These are phyloP conservation scores for Coemansia pectinata DNA, from an alignment of 192 early-diverging fungal species.

Conservation along the genomic window DNA sequence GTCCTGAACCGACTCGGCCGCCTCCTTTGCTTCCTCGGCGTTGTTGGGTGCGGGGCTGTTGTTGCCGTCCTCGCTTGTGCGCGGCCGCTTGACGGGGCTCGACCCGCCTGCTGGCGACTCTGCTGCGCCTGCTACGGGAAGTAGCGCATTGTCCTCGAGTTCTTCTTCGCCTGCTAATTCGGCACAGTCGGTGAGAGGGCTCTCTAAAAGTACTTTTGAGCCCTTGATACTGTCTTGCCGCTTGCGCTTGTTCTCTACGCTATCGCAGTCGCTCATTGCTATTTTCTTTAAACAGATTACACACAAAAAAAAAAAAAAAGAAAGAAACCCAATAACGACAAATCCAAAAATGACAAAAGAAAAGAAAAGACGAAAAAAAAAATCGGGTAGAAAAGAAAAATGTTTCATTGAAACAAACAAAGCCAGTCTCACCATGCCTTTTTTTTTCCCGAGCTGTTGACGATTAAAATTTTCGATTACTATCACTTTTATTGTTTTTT, in stretches of 20 bases:
- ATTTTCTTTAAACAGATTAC: conserved; percentile 4
- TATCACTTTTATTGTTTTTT: background rate
- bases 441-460: background rate
- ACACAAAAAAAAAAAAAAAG: background rate
- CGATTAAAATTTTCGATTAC: background rate
- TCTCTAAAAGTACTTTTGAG: background rate
- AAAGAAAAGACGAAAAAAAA: background rate
- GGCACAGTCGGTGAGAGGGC: background rate
- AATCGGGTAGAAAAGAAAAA: background rate
- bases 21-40: conserved; percentile 3
- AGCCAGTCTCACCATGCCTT: too few relatives aligned
- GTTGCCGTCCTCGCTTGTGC: conserved; percentile 38
- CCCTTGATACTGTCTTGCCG: conserved; percentile 48
- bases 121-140: background rate
- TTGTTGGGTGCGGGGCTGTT: background rate
- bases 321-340: background rate
- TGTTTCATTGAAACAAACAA: background rate
- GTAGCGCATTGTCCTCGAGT: background rate
- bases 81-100: conserved; percentile 50
- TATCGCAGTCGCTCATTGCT: conserved; percentile 15
- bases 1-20: conserved; percentile 11
- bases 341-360: background rate
- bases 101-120: conserved; percentile 13
- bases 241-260: conserved; percentile 48
- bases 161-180: background rate